Conservation (phyloP, 768 basidiomycete genomes). For the Lentinula sp. region DNA sequence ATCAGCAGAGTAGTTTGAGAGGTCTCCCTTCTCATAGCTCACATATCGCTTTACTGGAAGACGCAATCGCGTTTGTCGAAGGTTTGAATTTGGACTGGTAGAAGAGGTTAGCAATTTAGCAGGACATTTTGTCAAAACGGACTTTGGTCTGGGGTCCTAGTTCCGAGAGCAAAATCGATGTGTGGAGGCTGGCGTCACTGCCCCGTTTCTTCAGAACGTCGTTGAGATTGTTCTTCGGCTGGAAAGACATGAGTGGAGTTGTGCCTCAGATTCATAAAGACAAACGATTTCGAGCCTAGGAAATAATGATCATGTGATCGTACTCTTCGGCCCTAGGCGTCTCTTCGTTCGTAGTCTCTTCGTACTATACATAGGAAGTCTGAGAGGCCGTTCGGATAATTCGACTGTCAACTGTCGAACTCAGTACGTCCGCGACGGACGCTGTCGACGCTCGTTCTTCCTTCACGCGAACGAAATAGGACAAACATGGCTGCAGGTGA, state of each 20-base stretch:
- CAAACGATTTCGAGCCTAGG: neutral
- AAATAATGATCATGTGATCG: neutral
- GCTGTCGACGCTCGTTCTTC: neutral
- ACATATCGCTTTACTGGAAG: neutral
- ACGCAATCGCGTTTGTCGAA: conserved; percentile 16
- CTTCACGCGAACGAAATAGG: neutral
- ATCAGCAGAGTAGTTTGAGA: conserved; percentile 2
- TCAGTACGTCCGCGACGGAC: no score
- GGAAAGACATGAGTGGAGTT: neutral
- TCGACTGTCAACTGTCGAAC: no score
- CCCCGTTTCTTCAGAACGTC: conserved; percentile 25
- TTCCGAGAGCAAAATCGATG: neutral
- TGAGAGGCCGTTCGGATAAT: no score
- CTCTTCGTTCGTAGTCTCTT: neutral
- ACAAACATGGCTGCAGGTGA: conserved; percentile 10
- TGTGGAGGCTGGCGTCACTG: conserved; percentile 7
- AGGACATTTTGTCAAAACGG: conserved; percentile 11
- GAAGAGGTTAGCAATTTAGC: conserved; percentile 10
- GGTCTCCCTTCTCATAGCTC: neutral
- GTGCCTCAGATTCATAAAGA: no score
- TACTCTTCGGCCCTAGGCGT: neutral
- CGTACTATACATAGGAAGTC: no score
- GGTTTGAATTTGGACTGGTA: conserved; percentile 41
- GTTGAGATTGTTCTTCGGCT: conserved; percentile 32
- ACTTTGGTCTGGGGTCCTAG: conserved; percentile 15